Evolutionary conservation across 495 filamentous ascomycete genomes (phyloP).

Genomic region (Oleoguttula mirabilis): DNA sequence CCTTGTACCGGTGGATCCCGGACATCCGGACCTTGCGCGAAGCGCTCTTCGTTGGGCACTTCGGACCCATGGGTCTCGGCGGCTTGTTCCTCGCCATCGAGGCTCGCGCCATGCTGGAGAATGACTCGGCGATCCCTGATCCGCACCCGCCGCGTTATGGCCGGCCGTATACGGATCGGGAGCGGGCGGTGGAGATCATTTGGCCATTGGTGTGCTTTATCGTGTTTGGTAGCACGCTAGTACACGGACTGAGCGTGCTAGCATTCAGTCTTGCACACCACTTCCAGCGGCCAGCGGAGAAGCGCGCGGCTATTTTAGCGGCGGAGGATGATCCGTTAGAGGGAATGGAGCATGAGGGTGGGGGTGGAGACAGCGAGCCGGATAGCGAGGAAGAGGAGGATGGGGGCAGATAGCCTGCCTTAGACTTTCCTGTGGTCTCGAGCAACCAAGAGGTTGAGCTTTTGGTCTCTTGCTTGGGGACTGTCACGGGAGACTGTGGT

Average conservation of each 20-base stretch:
- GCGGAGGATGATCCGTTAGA: conserved; percentile 31
- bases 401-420: neutral
- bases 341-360: conserved; percentile 36
- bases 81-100: conserved; percentile 42
- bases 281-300: conserved; percentile 28
- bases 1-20: conserved; percentile 32
- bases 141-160: conserved; percentile 27
- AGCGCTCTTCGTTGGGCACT: conserved; percentile 41
- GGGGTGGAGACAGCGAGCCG: conserved; percentile 21
- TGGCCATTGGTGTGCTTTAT: conserved; percentile 41
- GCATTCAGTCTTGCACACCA: conserved; percentile 34
- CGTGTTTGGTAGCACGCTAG: conserved; percentile 36
- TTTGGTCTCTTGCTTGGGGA: too few species aligned
- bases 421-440: too few species aligned
- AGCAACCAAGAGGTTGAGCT: too few species aligned
- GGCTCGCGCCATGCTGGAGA: conserved; percentile 37
- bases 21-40: conserved; percentile 36
- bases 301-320: conserved; percentile 28
- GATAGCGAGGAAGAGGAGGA: conserved; percentile 10
- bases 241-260: conserved; percentile 37
- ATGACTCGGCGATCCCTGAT: conserved; percentile 26
- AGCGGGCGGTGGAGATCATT: conserved; percentile 30
- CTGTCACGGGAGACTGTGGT: too few species aligned
- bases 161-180: conserved; percentile 16
- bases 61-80: conserved; percentile 42